Evolutionary conservation across 2,329 filamentous ascomycete genomes (phyloP).

Genomic region (Stemphylium vesicarium): DNA sequence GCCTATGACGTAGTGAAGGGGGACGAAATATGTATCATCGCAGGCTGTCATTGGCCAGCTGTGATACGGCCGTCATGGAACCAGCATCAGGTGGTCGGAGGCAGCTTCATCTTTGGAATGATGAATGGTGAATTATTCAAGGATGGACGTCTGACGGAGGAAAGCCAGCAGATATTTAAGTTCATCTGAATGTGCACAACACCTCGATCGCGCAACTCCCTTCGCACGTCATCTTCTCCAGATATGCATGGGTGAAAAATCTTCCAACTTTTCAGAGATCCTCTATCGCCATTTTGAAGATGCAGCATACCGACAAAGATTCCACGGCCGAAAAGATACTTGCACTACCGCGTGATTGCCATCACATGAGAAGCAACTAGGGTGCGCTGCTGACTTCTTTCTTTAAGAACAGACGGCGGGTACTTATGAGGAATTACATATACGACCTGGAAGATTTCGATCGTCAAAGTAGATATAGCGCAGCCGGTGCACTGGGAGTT

Average conservation of each 20-base stretch:
- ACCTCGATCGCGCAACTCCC: not conserved
- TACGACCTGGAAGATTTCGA: no score
- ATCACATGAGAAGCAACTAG: no score
- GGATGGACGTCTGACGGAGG: not conserved
- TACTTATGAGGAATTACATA: no score
- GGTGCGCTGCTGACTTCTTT: no score
- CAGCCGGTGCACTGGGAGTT: no score
- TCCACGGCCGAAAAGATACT: no score
- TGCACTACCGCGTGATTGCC: no score
- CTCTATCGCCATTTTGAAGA: no score
- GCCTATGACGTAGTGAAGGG: not conserved
- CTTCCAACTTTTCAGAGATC: no score
- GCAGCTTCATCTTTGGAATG: not conserved
- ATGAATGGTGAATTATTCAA: not conserved
- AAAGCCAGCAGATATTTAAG: not conserved
- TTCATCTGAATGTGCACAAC: not conserved
- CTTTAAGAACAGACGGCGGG: no score
- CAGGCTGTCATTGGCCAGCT: not conserved
- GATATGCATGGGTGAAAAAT: not conserved
- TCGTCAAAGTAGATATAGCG: no score
- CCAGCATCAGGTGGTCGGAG: not conserved
- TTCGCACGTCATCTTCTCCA: not conserved
- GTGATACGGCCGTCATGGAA: not conserved
- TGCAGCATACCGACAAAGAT: no score
- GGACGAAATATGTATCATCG: not conserved